Evolutionary conservation across 352 stramenopile genomes (phyloP).

Genomic region (Lagenidium sp.): DNA sequence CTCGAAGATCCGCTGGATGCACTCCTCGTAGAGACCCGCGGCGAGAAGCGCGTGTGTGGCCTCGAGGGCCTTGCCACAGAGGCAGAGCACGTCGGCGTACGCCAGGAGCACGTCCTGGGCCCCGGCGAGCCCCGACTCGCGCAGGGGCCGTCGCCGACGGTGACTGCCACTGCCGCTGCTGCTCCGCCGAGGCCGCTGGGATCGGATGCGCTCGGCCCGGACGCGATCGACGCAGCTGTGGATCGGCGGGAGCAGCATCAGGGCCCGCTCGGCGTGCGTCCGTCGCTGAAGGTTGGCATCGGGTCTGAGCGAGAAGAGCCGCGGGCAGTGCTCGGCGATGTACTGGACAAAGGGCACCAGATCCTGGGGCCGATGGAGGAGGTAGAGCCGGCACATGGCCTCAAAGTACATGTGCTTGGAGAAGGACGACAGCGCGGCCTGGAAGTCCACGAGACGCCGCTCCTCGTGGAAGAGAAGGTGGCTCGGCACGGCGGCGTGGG

Average conservation of each 20-base stretch:
- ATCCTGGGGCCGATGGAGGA: conserved; percentile 48
- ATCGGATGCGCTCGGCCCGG: neutral
- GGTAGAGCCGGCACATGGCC: conserved; percentile 68
- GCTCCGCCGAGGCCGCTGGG: neutral
- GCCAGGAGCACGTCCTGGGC: conserved; percentile 34
- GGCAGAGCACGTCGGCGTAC: conserved; percentile 47
- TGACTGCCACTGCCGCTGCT: neutral
- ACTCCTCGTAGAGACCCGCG: conserved; percentile 55
- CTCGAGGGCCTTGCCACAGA: conserved; percentile 43
- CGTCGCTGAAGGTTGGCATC: too few species aligned
- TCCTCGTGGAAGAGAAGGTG: conserved; percentile 82
- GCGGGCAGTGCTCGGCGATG: conserved; percentile 49
- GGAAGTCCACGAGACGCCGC: conserved; percentile 58
- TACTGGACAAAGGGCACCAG: conserved; percentile 53
- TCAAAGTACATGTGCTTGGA: conserved; percentile 87
- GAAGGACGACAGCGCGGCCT: conserved; percentile 55
- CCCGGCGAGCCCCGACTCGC: conserved; percentile 1
- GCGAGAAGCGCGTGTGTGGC: conserved; percentile 46
- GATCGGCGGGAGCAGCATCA: conserved; percentile 51
- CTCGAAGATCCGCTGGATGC: conserved; percentile 25
- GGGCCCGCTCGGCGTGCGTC: conserved; percentile 63
- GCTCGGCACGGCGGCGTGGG: conserved; percentile 21
- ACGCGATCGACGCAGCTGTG: conserved; percentile 33
- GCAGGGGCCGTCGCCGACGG: too few species aligned
- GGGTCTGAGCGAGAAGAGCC: conserved; percentile 57